Evolutionary conservation across 140 eudicot genomes (phyloP).

Genomic region (Cichorium intybus): DNA sequence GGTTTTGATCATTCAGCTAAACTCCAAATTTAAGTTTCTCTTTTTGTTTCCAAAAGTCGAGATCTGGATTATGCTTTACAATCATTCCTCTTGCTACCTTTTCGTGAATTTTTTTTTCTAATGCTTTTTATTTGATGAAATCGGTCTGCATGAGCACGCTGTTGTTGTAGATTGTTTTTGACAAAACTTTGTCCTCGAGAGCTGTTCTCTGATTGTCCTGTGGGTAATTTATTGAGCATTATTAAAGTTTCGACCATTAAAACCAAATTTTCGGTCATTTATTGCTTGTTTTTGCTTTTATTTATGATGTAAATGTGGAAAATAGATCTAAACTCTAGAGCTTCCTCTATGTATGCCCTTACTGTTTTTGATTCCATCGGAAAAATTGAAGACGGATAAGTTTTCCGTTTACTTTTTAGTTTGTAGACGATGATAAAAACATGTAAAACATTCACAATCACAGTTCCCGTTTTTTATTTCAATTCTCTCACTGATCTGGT

Average conservation of each 20-base stretch:
- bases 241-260: not conserved
- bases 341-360: not conserved
- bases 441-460: not conserved
- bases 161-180: conserved; percentile 2
- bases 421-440: conserved; percentile 1
- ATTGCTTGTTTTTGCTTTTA: conserved; percentile 1
- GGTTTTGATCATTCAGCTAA: conserved; percentile 1
- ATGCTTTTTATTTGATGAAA: not conserved
- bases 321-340: conserved; percentile 21
- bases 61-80: conserved; percentile 9
- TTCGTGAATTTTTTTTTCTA: not conserved
- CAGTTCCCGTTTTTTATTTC: not conserved
- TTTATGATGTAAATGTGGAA: not conserved
- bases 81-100: not conserved
- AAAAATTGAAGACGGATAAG: not conserved
- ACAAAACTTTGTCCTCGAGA: not conserved
- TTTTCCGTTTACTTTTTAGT: not conserved
- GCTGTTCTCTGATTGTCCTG: not conserved
- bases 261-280: conserved; percentile 13
- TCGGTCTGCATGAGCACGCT: conserved; percentile 1
- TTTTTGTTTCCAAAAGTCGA: not conserved
- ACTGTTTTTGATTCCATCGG: conserved; percentile 8
- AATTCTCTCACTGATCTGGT: not conserved
- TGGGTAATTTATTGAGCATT: not conserved
- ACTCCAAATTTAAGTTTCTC: conserved; percentile 5